Evolutionary conservation across 345 rosid genomes (phyloP).

Genomic region (Eucalyptus sp.): DNA sequence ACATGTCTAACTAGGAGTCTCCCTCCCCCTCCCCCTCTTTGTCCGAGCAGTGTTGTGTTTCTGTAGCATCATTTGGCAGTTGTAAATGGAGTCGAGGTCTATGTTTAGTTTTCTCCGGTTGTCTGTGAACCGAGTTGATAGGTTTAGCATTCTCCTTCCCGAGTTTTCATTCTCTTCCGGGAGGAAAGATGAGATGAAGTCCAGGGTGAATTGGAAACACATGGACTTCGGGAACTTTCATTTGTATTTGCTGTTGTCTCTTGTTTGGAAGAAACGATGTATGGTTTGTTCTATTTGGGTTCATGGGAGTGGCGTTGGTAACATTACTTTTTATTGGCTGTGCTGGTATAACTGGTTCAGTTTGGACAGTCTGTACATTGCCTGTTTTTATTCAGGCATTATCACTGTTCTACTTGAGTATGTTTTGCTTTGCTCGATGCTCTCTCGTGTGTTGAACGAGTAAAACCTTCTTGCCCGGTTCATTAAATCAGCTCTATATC

Average conservation of each 20-base stretch:
- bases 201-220: constrained; percentile 2
- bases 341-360: too few relatives aligned
- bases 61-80: too few relatives aligned
- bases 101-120: background rate
- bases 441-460: background rate
- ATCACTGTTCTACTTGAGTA: background rate
- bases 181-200: background rate
- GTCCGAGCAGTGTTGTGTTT: too few relatives aligned
- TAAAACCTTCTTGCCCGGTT: background rate
- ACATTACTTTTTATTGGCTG: too few relatives aligned
- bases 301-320: too few relatives aligned
- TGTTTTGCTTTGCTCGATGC: background rate
- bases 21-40: background rate
- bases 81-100: background rate
- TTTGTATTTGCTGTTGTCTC: background rate
- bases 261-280: background rate
- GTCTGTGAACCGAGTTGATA: background rate
- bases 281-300: background rate
- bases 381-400: background rate
- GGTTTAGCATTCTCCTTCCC: background rate
- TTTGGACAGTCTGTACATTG: background rate
- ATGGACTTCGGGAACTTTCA: background rate
- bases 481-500: background rate
- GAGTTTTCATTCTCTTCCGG: background rate
- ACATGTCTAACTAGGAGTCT: background rate